phyloP scores from a whole-genome alignment of 73 alveolate genomes.

The Paramecium sonneborni region DNA sequence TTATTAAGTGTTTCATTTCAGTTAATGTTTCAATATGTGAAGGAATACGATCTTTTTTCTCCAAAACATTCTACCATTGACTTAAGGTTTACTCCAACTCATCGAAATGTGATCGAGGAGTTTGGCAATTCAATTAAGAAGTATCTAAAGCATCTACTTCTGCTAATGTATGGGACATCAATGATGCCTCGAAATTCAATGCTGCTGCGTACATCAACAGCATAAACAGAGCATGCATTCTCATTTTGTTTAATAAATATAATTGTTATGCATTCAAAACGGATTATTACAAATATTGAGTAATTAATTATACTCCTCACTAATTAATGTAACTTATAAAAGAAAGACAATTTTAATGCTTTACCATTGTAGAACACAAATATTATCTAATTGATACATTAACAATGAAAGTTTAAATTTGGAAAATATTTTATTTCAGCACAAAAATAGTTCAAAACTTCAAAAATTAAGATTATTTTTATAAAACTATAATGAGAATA shows the following conservation, averaged over 20 bases:
- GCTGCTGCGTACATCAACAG: background rate
- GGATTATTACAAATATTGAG: background rate
- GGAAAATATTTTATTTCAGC: too few species aligned
- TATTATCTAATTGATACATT: too few species aligned
- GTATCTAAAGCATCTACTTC: conserved; percentile 47
- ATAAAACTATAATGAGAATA: too few species aligned
- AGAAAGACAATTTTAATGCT: background rate
- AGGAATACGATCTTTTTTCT: conserved; percentile 16
- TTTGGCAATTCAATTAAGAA: conserved; percentile 10
- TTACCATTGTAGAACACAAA: background rate
- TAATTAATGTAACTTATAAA: background rate
- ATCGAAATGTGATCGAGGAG: conserved; percentile 49
- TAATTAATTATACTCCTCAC: background rate
- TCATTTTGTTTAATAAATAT: conserved; percentile 1
- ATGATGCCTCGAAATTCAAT: conserved; percentile 25
- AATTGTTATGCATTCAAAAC: background rate
- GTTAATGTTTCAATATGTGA: conserved; percentile 38
- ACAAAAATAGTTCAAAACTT: too few species aligned
- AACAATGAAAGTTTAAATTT: too few species aligned
- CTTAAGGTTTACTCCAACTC: background rate
- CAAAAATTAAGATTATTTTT: too few species aligned
- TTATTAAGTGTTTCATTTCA: conserved; percentile 36
- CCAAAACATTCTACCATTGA: conserved; percentile 16
- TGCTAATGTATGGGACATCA: conserved; percentile 45
- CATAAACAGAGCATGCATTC: background rate